Base-by-base conservation (phyloP, 78 protist genomes). In the Dictyostelium discoideum region DNA sequence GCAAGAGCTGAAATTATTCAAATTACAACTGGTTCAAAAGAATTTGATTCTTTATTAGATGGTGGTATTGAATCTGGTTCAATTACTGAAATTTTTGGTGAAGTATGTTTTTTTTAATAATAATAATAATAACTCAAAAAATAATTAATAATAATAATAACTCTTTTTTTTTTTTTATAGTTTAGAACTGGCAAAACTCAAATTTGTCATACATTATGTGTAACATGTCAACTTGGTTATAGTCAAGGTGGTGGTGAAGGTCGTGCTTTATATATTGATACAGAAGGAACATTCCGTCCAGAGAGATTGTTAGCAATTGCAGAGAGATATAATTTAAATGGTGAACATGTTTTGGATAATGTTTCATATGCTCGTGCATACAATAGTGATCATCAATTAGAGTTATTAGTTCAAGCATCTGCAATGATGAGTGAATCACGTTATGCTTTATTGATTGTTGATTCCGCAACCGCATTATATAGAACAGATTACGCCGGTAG, bases 221-320 rank as follows among this genome's bases (percentile, higher is more conserved):
- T 99, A 32, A 99, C 99, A 32, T 98, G 98, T 74, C 99, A 99
- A 97, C 67, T 97, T 14, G 77, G 93, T 0, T 20, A 81, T 18
- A 84, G 54, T 32, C 93, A 85, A 20, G 99, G 99, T 69, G 99
- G 99, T n/a, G 99, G 98, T 22, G 99, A 98, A 93, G 99, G 99
- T 24, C 98, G 99, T 85, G 99, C 99, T n/a, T 86, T 99, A 67
- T 99, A 98, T 85, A 98, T 99, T 42, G 99, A 99, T 86, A 99
- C 99, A 0, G 99, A 99, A 78, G 99, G 99, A n/a, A 99, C 99
- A 2, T 99, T 99, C 96, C 97, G 99, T 9, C 99, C 99, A 13
- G 99, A 99, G 86, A 87, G 99, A 10, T 90, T 99, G 18, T 46
- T 98, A 5, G 97, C 96, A 40, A 97, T 98, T 24, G 99, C 99